These are phyloP conservation scores for Houttuynia cordata DNA, from an alignment of 164 flowering plant genomes.

Conservation along the genomic window DNA sequence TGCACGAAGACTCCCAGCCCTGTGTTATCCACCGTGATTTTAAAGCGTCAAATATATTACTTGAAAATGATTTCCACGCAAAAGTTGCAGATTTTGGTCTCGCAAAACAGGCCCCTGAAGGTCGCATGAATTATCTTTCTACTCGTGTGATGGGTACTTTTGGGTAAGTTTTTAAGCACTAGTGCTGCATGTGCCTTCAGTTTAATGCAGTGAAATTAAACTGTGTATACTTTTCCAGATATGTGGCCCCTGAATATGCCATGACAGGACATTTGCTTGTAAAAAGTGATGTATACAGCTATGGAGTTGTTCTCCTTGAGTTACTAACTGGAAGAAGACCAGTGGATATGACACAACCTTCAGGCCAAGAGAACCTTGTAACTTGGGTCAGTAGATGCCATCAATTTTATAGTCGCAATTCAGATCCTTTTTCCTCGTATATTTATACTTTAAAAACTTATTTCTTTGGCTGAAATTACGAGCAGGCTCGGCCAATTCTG, in stretches of 20 bases:
- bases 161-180: slow-evolving; percentile 42
- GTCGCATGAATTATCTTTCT: slow-evolving; percentile 65
- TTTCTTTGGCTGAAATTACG: neutral
- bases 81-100: slow-evolving; percentile 98
- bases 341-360: slow-evolving; percentile 93
- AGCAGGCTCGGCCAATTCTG: slow-evolving; percentile 89
- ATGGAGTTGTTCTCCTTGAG: slow-evolving; percentile 95
- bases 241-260: slow-evolving; percentile 98
- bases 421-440: neutral
- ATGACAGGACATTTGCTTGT: slow-evolving; percentile 97
- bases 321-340: slow-evolving; percentile 89
- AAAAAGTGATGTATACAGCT: slow-evolving; percentile 97
- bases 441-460: neutral
- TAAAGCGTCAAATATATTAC: slow-evolving; percentile 92
- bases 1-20: slow-evolving; percentile 97
- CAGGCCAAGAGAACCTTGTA: slow-evolving; percentile 95
- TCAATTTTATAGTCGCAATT: neutral
- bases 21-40: slow-evolving; percentile 96
- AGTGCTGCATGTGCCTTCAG: neutral
- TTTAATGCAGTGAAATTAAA: neutral
- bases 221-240: slow-evolving; percentile 33
- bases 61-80: slow-evolving; percentile 84
- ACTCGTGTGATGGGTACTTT: slow-evolving; percentile 99
- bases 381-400: slow-evolving; percentile 66
- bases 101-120: slow-evolving; percentile 96